Evolutionary conservation across 495 filamentous ascomycete genomes (phyloP).

Genomic region (Cercophora samala): DNA sequence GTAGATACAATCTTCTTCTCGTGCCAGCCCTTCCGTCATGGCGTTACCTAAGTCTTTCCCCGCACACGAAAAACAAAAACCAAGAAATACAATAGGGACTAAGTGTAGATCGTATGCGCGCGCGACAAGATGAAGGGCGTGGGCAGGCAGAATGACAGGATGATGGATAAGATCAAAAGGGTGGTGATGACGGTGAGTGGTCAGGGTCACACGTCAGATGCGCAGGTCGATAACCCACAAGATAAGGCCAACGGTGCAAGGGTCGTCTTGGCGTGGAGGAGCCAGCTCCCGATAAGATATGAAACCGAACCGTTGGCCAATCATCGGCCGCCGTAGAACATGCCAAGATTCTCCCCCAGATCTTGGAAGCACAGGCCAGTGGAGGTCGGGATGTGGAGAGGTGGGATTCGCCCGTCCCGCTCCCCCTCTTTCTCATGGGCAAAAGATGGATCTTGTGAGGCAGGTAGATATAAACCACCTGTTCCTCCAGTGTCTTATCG

Average conservation of each 20-base stretch:
- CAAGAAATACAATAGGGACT: background rate
- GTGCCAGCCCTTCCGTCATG: background rate
- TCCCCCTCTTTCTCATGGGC: background rate
- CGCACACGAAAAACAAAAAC: background rate
- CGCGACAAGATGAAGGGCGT: background rate
- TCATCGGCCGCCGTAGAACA: background rate
- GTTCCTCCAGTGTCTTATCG: background rate
- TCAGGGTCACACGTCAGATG: background rate
- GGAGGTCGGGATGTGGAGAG: background rate
- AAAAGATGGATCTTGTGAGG: background rate
- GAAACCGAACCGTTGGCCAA: background rate
- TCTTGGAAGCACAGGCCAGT: background rate
- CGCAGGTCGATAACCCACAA: no score
- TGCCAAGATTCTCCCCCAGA: background rate
- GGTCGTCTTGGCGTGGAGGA: background rate
- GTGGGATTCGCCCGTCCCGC: background rate
- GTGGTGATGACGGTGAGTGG: background rate
- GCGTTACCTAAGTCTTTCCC: conserved; percentile 11
- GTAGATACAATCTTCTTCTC: background rate
- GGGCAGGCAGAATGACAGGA: background rate
- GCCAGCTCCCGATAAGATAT: background rate
- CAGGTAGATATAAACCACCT: background rate
- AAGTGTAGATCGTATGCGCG: conserved; percentile 3
- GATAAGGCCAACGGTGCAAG: background rate
- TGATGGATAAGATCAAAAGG: background rate